Percentiles rank a stretch among this genome's conserved stretches.
Conservation (phyloP, 305 asterid genomes). For the Andrographis paniculata region DNA sequence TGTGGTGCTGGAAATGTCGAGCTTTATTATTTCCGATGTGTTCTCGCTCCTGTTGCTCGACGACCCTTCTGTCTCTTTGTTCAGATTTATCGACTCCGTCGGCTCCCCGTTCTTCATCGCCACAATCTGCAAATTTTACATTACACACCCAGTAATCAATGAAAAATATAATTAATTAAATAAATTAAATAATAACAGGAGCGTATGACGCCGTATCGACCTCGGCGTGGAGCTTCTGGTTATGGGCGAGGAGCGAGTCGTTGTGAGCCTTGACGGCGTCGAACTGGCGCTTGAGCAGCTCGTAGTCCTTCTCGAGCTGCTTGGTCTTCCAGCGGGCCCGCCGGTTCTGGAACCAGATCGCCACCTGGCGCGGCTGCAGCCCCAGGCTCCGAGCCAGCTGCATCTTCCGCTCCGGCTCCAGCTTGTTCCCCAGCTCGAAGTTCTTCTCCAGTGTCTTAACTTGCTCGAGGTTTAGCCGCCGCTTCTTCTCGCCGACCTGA, state of each 20-base stretch:
- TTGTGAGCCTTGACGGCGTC: slow-evolving; percentile 54
- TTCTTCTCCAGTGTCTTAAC: slow-evolving; percentile 55
- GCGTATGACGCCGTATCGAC: too few relatives aligned
- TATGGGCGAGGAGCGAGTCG: slow-evolving; percentile 49
- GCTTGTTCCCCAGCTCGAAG: slow-evolving; percentile 66
- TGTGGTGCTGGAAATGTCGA: slow-evolving; percentile 31
- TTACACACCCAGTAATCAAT: too few relatives aligned
- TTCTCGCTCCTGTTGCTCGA: slow-evolving; percentile 57
- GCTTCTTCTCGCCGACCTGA: slow-evolving; percentile 53
- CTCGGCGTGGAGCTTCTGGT: slow-evolving; percentile 64
- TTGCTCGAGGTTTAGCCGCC: slow-evolving; percentile 64
- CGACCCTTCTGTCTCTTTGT: slow-evolving; percentile 64
- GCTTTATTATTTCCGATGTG: slow-evolving; percentile 49
- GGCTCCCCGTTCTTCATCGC: slow-evolving; percentile 54
- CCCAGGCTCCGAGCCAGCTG: slow-evolving; percentile 73
- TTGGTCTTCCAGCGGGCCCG: slow-evolving; percentile 76
- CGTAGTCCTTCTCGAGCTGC: slow-evolving; percentile 63
- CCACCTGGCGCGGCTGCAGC: slow-evolving; percentile 67
- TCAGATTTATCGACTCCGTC: slow-evolving; percentile 54
- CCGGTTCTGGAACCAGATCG: slow-evolving; percentile 70
- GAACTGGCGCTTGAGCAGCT: slow-evolving; percentile 46
- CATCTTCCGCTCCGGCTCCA: slow-evolving; percentile 69
- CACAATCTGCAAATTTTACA: slow-evolving; percentile 39
- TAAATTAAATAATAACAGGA: too few relatives aligned
- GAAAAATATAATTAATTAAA: too few relatives aligned